Evolutionary conservation across 306 rosid species (phyloP), one percentile per base, ranked within the genome.

Genomic region (Datisca glomerata): DNA sequence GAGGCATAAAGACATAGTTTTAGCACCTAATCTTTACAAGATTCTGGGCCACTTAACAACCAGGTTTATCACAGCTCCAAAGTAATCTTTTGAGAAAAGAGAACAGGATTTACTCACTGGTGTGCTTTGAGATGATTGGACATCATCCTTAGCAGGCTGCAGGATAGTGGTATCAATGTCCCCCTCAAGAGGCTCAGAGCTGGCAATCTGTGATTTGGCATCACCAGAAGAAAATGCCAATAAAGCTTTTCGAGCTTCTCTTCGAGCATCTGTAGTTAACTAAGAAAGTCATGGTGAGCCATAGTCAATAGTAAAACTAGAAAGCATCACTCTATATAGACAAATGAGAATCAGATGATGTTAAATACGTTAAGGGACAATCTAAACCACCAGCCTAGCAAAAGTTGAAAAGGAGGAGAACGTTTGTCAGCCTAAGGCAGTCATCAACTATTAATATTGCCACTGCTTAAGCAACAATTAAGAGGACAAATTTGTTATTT

Each of bases 221-320:
- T 70, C 86, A 59, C 64, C 87, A 6, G 75, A 61, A 50, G 93
- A 72, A 68, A 89, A 70, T 60, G 93, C 93, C 60, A 89, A 45
- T 53, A 89, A 78, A 53, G 98, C 98, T 75, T 73, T 80, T 15
- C 95, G 78, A 7, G 84, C 98, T 65, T 80, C 91, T 65, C 98
- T 70, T 41, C 78, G 74, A 33, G 95, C 84, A 70, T 84, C 98
- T 84, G 70, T 53, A 29, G 7, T 31, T 33, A 65, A 48, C 51
- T 41, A 65, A 52, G 31, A 6, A 39, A 8, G 6, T 18, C n/a
- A 8, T 23, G 48, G 9, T 49, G 21, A 24, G 14, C 29, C 8
- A 28, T 23, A 34, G n/a, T 48, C n/a, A 19, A 17, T 21, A 24
- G 36, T 7, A 45, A 22, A 22, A 24, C 36, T 18, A 35, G 6